Base-by-base conservation (phyloP, 805 yeast species). In the Diddensiella caesifluorescens region DNA sequence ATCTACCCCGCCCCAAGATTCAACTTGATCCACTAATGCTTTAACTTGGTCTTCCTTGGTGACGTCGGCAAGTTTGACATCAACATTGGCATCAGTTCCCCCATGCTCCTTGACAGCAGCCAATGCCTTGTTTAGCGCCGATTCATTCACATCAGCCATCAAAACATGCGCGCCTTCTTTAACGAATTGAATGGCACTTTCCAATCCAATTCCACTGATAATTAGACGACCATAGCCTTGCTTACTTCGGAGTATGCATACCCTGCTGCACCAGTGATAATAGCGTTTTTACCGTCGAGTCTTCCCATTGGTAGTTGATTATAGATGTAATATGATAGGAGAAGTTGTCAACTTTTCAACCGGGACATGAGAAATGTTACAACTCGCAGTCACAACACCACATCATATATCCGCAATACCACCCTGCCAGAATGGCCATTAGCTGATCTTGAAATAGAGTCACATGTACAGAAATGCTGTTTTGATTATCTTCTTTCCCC, bases 141-240 rank as follows among this genome's bases (percentile, higher is more conserved):
- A 49, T 15, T 51, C 57, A 43, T 60, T 60, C 55, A 87, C 81
- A 61, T 88, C 96, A 53, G 87, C 84, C 30, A 87, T 83, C 30
- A 88, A 84, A 48, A 87, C 90, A 63, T 80, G 83, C 30, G 95
- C 95, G 48, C 95, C 96, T 60, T 85, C 87, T 54, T 71, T 76
- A 42, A 88, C 95, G 62, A 82, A 84, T 64, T 77, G 77, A 41
- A 77, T 64, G 5, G 95, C 92, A 61, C 65, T 49, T 39, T 61
- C 65, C 25, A 61, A 51, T 5, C 65, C 65, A 43, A 61, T 61
- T 26, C 65, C 65, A 43, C 16, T 16, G 23, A 16, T 31, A 23
- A 31, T 32, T 2, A n/a, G 5, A 23, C 23, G 21, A 12, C n/a
- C 19, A n/a, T 9, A 30, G 10, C 34, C n/a, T n/a, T 9, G 33